Base-by-base conservation (phyloP, 352 stramenopile species). In the Aphanomyces stellatus region DNA sequence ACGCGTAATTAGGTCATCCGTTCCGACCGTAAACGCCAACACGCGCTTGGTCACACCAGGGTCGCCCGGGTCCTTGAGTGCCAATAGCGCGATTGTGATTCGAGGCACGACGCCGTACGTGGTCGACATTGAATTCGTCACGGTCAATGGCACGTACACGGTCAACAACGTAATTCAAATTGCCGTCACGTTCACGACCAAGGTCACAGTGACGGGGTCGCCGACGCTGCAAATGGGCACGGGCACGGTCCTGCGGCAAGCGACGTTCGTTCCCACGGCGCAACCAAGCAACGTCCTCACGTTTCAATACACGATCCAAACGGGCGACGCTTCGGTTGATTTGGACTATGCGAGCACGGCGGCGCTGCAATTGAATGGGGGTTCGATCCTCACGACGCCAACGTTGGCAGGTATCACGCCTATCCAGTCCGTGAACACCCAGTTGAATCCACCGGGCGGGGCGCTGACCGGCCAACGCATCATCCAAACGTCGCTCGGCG, bases 381-480 rank as follows among this genome's bases (percentile, higher is more conserved):
- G 81, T 1, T 76, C 73, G 11, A 91, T 94, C 40, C 69, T 92
- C 19, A 91, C 86, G 10, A 89, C 82, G 17, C 75, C 76, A 3
- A 77, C 79, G 4, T 41, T 77, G 6, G 62, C 75, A 5, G 46
- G 28, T 4, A 57, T 65, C 4, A 68, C 53, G 22, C 75, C 84
- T 2, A 77, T 78, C 0, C 86, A 93, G 59, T 69, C 51, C 4
- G 83, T 79, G 2, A 79, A 95, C 60, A 56, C 81, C n/a, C 84
- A 93, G 43, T 53, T 95, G 25, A 95, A 95, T 57, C 86, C 86
- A 5, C 81, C 85, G 0, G 81, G 83, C 1, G 83, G 86, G 0
- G 34, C 51, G 25, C 31, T 67, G 65, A n/a, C 61, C 90, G 7
- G 37, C 82, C 0, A 79, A 77, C 11, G 72, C 42, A 27, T 78